Percentiles rank a stretch among this genome's conserved stretches.
phyloP scores from a whole-genome alignment of 1,284 basidiomycete genomes.

The Macrocystidia cucumis region DNA sequence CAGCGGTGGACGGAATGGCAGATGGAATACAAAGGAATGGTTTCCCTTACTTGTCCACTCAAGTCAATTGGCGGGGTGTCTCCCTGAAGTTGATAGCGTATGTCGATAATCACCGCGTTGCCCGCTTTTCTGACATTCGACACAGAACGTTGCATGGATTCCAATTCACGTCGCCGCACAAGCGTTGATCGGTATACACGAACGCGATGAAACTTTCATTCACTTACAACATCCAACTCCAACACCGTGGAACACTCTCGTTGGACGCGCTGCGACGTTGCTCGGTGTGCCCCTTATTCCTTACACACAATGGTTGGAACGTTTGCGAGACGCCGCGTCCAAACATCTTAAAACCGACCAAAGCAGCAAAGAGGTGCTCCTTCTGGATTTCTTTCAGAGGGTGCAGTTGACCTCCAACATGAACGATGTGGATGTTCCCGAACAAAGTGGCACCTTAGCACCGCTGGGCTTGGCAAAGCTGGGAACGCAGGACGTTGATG shows the following conservation, averaged over 20 bases:
- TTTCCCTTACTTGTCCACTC: constrained; percentile 17
- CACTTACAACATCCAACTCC: not conserved
- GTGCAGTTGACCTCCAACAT: no score
- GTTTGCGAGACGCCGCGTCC: not conserved
- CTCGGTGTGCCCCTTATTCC: not conserved
- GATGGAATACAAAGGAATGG: constrained; percentile 23
- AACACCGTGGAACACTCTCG: not conserved
- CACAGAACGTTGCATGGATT: not conserved
- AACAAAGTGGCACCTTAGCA: no score
- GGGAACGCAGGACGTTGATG: no score
- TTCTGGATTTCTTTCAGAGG: no score
- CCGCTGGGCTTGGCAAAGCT: no score
- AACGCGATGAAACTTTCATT: not conserved
- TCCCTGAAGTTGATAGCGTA: constrained; percentile 5
- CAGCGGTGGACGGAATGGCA: constrained; percentile 19
- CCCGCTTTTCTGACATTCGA: constrained; percentile 7
- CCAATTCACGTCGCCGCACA: not conserved
- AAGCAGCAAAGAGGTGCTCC: no score
- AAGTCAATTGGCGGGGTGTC: constrained; percentile 2
- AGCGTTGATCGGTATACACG: not conserved
- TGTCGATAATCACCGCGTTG: constrained; percentile 16
- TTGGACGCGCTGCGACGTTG: not conserved
- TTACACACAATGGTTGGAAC: not conserved
- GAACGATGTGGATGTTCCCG: no score
- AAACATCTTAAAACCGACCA: no score